Conservation (phyloP, 345 rosid genomes). For the Arabis hirsuta region DNA sequence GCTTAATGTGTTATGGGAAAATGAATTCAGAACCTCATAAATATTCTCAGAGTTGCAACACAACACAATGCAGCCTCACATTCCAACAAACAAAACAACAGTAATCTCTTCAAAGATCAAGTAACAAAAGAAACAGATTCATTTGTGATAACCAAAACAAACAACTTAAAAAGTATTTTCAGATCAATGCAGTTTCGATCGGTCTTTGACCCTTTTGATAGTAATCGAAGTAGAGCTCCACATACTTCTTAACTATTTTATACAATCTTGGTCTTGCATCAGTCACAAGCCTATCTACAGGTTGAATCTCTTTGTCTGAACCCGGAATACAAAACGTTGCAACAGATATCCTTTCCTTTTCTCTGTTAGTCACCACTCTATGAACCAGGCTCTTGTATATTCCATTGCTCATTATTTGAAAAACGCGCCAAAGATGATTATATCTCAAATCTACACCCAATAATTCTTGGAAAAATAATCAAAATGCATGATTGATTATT, state of each 20-base stretch:
- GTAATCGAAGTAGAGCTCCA: slow-evolving; percentile 45
- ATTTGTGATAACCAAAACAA: background rate
- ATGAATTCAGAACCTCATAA: background rate
- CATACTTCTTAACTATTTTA: slow-evolving; percentile 56
- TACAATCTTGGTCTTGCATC: slow-evolving; percentile 57
- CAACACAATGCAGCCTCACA: slow-evolving; percentile 8
- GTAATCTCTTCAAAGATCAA: background rate
- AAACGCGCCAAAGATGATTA: background rate
- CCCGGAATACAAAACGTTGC: slow-evolving; percentile 57
- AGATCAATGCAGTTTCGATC: slow-evolving; percentile 55
- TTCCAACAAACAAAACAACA: background rate
- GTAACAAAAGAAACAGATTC: background rate
- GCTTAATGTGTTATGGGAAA: background rate
- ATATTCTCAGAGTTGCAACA: background rate
- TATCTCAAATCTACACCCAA: slow-evolving; percentile 14
- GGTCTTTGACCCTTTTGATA: slow-evolving; percentile 56
- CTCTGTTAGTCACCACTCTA: slow-evolving; percentile 55
- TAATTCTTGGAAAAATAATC: background rate
- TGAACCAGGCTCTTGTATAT: slow-evolving; percentile 60
- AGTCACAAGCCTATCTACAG: slow-evolving; percentile 41
- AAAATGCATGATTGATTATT: slow-evolving; percentile 18
- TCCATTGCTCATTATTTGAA: slow-evolving; percentile 66
- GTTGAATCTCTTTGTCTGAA: slow-evolving; percentile 46
- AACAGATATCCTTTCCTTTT: slow-evolving; percentile 54
- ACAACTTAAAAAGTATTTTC: background rate